Evolutionary conservation across 1,284 basidiomycete genomes (phyloP), one percentile per base, ranked within the genome.

Genomic region (Ustilago loliicola): DNA sequence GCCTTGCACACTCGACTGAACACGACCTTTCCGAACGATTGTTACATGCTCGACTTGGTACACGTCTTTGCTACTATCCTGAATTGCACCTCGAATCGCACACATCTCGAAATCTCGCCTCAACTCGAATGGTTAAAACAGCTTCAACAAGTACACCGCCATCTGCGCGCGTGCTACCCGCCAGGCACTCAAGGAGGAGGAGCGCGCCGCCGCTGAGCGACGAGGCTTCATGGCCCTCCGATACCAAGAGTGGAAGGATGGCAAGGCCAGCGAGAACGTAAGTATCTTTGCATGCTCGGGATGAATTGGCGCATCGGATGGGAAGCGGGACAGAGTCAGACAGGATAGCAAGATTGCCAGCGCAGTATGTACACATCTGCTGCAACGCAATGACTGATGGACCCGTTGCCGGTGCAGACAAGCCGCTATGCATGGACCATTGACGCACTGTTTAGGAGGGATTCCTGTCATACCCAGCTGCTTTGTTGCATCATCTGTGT

Each of bases 71-170:
- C 40, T 45, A 10, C 1, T 19, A 51, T 50, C 40, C 3, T 17
- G 11, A 29, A 36, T 25, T 30, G 21, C n/a, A 32, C 10, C 11
- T 19, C 5, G 32, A 7, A 34, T 29, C 55, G 29, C 36, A 51
- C 48, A n/a, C n/a, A n/a, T n/a, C 40, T 2, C 19, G 7, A n/a
- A 29, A 38, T 27, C 32, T 38, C 23, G 23, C 15, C 1, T 21
- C 9, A 11, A 11, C 32, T 15, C 17, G 6, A n/a, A 23, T n/a
- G n/a, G n/a, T 36, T 1, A n/a, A 32, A 56, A 47, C 82, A 88
- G 87, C 66, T 88, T 86, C 87, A 88, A 87, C 87, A 87, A 87
- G 85, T 87, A 87, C 85, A 85, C 87, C 66, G 73, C 80, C 61
- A 84, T 88, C 79, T 83, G 83, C 55, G 86, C 86, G 17, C 85